Evolutionary conservation across 1,284 basidiomycete genomes (phyloP).

Genomic region (Erythrobasidium hasegawianum): DNA sequence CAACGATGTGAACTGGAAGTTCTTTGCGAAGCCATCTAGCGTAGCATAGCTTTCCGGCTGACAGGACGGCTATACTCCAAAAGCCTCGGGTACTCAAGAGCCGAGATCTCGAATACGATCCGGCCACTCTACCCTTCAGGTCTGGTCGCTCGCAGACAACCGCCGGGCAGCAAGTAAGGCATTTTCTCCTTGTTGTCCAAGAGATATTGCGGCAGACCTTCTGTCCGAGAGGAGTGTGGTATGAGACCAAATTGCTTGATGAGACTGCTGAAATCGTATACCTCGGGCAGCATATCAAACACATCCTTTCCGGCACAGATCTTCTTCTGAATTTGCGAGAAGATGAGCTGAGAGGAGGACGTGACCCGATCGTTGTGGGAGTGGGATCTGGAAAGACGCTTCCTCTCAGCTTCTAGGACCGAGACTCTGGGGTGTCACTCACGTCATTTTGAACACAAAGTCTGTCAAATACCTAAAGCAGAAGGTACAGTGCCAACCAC

Average conservation of each 20-base stretch:
- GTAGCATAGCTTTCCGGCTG: no score
- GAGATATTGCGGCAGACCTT: slow-evolving; percentile 11
- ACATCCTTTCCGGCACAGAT: slow-evolving; percentile 63
- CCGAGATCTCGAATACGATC: no score
- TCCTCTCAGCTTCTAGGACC: no score
- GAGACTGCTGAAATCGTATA: slow-evolving; percentile 24
- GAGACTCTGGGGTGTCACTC: no score
- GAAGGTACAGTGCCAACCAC: slow-evolving; percentile 55
- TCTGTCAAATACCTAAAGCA: slow-evolving; percentile 63
- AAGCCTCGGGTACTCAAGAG: no score
- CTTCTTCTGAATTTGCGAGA: slow-evolving; percentile 58
- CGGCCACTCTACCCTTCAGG: no score
- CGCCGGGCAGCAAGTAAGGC: slow-evolving; percentile 24
- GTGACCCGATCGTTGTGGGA: slow-evolving; percentile 64
- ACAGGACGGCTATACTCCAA: no score
- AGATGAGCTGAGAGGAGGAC: slow-evolving; percentile 55
- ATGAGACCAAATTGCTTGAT: slow-evolving; percentile 16
- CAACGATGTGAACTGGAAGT: no score
- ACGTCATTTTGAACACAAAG: slow-evolving; percentile 61
- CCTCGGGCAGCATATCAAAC: slow-evolving; percentile 49
- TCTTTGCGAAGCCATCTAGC: no score
- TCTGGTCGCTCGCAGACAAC: slow-evolving; percentile 11
- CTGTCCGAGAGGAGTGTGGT: slow-evolving; percentile 5
- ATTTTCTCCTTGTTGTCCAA: slow-evolving; percentile 12
- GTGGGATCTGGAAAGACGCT: slow-evolving; percentile 56